These are phyloP conservation scores for Backusella westeae DNA, from an alignment of 192 early-diverging fungal genomes.

Conservation along the genomic window DNA sequence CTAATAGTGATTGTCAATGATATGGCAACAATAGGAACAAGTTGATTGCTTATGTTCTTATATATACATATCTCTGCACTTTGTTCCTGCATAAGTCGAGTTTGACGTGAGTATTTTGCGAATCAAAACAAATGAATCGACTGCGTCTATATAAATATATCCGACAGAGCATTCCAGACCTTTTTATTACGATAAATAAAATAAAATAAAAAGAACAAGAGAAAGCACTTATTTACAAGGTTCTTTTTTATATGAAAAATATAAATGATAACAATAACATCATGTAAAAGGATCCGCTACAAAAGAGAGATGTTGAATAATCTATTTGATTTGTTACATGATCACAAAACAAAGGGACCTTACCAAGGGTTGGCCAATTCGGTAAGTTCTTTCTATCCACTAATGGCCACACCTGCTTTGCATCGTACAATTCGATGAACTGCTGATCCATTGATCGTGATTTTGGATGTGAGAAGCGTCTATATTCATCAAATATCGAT, in stretches of 20 bases:
- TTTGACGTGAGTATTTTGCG: too few species aligned
- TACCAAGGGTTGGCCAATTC: conserved; percentile 63
- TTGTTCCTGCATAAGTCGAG: too few species aligned
- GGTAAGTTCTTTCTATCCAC: conserved; percentile 60
- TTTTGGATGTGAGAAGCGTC: conserved; percentile 85
- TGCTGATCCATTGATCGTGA: conserved; percentile 84
- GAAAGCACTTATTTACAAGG: conserved; percentile 1
- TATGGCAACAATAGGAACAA: too few species aligned
- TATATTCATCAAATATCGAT: conserved; percentile 98
- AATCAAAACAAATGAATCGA: not conserved
- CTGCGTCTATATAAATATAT: not conserved
- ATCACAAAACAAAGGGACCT: not conserved
- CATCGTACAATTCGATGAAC: conserved; percentile 81
- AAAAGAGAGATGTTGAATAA: not conserved
- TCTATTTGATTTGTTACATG: not conserved
- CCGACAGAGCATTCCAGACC: conserved; percentile 1
- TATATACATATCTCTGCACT: too few species aligned
- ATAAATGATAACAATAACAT: not conserved
- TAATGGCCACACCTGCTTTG: conserved; percentile 61
- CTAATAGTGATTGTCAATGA: too few species aligned
- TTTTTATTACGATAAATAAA: not conserved
- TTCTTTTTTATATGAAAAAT: not conserved
- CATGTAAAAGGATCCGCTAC: not conserved
- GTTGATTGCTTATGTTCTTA: too few species aligned
- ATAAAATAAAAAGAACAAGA: not conserved